These are phyloP conservation scores for Umbelopsis vinacea DNA, from an alignment of 192 early-diverging fungal species.

Conservation along the genomic window DNA sequence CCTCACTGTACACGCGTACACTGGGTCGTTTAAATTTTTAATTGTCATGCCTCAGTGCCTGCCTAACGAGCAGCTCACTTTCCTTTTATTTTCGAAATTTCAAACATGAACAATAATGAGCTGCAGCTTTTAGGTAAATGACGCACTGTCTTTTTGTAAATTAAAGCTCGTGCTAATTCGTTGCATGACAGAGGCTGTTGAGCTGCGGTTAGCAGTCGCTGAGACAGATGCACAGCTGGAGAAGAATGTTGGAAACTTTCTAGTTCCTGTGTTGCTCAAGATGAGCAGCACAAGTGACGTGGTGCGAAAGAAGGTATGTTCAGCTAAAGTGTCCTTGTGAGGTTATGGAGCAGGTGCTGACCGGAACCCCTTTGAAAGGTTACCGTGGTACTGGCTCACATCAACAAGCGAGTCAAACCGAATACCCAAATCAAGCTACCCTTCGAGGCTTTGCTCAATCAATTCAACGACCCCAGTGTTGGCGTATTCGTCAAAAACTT, in stretches of 20 bases:
- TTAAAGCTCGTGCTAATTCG: background rate
- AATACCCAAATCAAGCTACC: constrained; percentile 66
- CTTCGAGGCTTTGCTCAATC: constrained; percentile 59
- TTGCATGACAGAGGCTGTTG: constrained; percentile 67
- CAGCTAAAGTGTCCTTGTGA: background rate
- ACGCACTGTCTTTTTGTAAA: background rate
- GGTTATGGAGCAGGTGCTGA: background rate
- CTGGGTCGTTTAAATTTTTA: background rate
- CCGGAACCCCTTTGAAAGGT: constrained; percentile 50
- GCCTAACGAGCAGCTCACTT: background rate
- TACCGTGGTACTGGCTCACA: constrained; percentile 77
- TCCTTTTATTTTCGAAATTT: background rate
- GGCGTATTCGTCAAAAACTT: constrained; percentile 73
- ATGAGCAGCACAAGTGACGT: constrained; percentile 53
- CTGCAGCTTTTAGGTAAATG: constrained; percentile 37
- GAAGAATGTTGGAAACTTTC: constrained; percentile 61
- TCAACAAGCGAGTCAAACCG: constrained; percentile 82
- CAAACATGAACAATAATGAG: constrained; percentile 30
- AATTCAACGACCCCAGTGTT: constrained; percentile 50
- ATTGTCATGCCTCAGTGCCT: background rate
- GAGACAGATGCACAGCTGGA: constrained; percentile 70
- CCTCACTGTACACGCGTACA: constrained; percentile 15
- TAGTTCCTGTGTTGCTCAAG: constrained; percentile 73
- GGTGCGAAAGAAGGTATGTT: constrained; percentile 50
- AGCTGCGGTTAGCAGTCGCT: constrained; percentile 74